Base-by-base conservation (phyloP, 2,329 filamentous ascomycete species). In the Talaromyces sp. region DNA sequence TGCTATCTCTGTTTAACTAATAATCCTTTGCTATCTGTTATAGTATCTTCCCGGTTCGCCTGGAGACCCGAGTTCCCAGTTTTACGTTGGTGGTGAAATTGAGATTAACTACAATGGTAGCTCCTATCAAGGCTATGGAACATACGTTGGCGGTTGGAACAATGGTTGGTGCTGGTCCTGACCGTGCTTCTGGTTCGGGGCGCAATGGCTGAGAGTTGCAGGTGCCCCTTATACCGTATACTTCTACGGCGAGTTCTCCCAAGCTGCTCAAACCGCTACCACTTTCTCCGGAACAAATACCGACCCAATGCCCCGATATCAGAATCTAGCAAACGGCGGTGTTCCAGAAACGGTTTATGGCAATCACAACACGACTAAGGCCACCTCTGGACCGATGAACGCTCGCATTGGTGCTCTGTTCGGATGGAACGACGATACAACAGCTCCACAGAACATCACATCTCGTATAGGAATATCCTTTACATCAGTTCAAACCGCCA, bases 381-480 rank as follows among this genome's bases (percentile, higher is more conserved):
- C 84, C 1, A 82, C 81, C 58, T 80, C 75, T 7, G 83, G 82
- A 39, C 81, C 80, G 3, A 67, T 73, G 63, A 75, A 67, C 35
- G 69, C 85, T 2, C 82, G 84, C 0, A 80, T 81, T 0, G 86
- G 86, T 2, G 85, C 78, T 0, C 63, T 83, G 0, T 88, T 85
- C 69, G 79, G 83, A 37, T 80, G 84, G 58, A 86, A 87, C 61
- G 68, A 78, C 19, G 77, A 78, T 11, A 69, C 75, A 1, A 69
- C 66, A 50, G 72, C 75, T 2, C 78, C 36, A 9, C 50, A 40
- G 19, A 31, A 81, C 5, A 79, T 89, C 11, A 72, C 79, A 7
- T 86, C 81, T 5, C 80, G 86, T 37, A 82, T 88, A 13, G 86
- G 86, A 0, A 75, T 88, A 13, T 89, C 86, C 56, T 87, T 88